These are phyloP conservation scores for Adansonia madagascariensis DNA, from an alignment of 441 rosid species.

Conservation along the genomic window DNA sequence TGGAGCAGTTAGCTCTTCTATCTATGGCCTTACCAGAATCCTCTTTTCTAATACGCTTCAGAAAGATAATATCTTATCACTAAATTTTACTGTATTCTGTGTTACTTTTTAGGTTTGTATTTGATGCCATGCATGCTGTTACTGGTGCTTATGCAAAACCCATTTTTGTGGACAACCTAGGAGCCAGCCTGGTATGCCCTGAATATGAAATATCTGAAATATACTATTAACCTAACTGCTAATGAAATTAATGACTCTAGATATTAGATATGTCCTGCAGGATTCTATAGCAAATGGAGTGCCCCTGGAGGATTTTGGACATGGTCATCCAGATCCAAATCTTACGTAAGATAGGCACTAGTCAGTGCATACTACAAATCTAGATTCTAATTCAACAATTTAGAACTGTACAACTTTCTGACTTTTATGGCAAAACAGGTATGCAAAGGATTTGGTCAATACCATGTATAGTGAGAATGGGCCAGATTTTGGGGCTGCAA, in stretches of 20 bases:
- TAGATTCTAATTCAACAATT: constrained; percentile 21
- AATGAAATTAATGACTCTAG: constrained; percentile 32
- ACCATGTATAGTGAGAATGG: constrained; percentile 77
- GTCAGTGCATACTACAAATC: background rate
- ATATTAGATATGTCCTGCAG: constrained; percentile 46
- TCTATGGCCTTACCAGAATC: background rate
- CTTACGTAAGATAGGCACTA: constrained; percentile 66
- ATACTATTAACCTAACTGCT: background rate
- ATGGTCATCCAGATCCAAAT: constrained; percentile 98
- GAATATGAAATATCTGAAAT: constrained; percentile 27
- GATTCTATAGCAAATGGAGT: constrained; percentile 86
- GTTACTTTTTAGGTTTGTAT: constrained; percentile 59
- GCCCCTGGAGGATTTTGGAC: constrained; percentile 94
- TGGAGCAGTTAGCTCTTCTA: background rate
- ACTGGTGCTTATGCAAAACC: constrained; percentile 96
- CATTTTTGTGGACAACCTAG: constrained; percentile 84
- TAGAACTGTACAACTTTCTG: constrained; percentile 25
- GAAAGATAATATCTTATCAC: constrained; percentile 13
- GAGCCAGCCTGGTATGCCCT: constrained; percentile 61
- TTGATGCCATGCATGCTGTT: constrained; percentile 99
- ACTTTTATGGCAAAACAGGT: constrained; percentile 52
- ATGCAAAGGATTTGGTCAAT: constrained; percentile 89
- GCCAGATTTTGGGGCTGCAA: constrained; percentile 96
- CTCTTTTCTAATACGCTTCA: constrained; percentile 14
- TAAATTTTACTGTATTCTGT: constrained; percentile 27